Evolutionary conservation across 805 yeast species (phyloP), one percentile per base, ranked within the genome.

Genomic region (Starmerella apis): DNA sequence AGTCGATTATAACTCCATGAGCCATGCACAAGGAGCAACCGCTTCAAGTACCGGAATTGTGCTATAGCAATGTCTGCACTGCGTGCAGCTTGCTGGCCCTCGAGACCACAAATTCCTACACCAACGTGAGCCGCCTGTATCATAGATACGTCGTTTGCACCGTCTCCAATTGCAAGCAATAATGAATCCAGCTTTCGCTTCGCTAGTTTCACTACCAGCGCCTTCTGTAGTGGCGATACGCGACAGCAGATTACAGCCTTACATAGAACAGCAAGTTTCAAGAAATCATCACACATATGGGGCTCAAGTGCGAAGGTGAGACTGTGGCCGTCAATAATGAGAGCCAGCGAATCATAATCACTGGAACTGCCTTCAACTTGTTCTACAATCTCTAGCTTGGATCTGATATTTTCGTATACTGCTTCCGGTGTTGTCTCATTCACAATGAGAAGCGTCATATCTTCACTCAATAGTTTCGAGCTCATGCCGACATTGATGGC

Each of bases 91-190:
- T 92, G 99, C 86, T 88, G 87, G 58, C 99, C 99, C 69, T 92
- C 99, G 90, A 87, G 83, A 57, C 99, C 99, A 67, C 94, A 85
- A 55, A 92, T 94, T 64, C 99, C 99, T 22, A 92, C 95, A 55
- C 99, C 99, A 47, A 92, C 96, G 66, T 92, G 97, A 0, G 98
- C 98, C 14, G 98, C 97, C 67, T 92, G 98, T 57, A 92, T 92
- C 99, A 92, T 92, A 32, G 95, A 83, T 36, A 92, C 98, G 69
- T 92, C 99, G 63, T 92, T 92, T 2, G 99, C 99, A 62, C 99
- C 99, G 68, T 92, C 99, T 39, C 99, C 99, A 62, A 92, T 83
- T 0, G 98, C 97, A 52, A 92, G 71, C 38, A 94, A 66, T 2
- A 95, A 78, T 3, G 73, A 65, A 9, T 52, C 32, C 61, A 76